Percentiles rank a stretch among this genome's conserved stretches.
phyloP scores from a whole-genome alignment of 352 stramenopile species.

The Pythium aquatile region DNA sequence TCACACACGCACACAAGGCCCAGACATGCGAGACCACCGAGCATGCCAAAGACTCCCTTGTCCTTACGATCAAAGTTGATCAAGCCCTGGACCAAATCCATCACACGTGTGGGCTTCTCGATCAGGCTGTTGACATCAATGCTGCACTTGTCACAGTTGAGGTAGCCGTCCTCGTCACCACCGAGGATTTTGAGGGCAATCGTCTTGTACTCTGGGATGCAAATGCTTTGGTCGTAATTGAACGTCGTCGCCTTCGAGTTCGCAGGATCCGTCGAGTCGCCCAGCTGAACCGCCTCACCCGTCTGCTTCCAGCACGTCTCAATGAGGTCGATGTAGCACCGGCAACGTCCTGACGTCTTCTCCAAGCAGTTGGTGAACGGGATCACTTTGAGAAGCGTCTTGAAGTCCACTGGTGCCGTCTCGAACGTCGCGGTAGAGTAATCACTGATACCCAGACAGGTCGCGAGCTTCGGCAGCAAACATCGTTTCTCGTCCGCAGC shows the following conservation, averaged over 20 bases:
- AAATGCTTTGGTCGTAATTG: constrained; percentile 66
- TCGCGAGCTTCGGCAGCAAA: constrained; percentile 65
- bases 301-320: constrained; percentile 62
- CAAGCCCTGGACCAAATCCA: constrained; percentile 51
- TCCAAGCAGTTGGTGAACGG: constrained; percentile 75
- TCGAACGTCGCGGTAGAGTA: constrained; percentile 37
- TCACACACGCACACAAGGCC: constrained; percentile 58
- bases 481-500: constrained; percentile 25
- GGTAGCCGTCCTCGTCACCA: constrained; percentile 41
- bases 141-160: constrained; percentile 80
- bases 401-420: constrained; percentile 69
- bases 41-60: constrained; percentile 58
- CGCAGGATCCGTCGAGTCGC: neutral
- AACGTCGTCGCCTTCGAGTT: constrained; percentile 12
- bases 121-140: constrained; percentile 67
- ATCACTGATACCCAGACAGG: constrained; percentile 62
- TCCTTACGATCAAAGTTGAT: constrained; percentile 53
- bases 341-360: constrained; percentile 53
- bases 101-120: constrained; percentile 55
- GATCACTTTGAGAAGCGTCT: constrained; percentile 52
- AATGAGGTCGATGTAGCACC: constrained; percentile 70
- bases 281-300: constrained; percentile 28
- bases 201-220: constrained; percentile 50
- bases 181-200: constrained; percentile 56
- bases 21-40: constrained; percentile 48